These are phyloP conservation scores for Crithidia brevicula DNA, from an alignment of 208 protist species.

Conservation along the genomic window DNA sequence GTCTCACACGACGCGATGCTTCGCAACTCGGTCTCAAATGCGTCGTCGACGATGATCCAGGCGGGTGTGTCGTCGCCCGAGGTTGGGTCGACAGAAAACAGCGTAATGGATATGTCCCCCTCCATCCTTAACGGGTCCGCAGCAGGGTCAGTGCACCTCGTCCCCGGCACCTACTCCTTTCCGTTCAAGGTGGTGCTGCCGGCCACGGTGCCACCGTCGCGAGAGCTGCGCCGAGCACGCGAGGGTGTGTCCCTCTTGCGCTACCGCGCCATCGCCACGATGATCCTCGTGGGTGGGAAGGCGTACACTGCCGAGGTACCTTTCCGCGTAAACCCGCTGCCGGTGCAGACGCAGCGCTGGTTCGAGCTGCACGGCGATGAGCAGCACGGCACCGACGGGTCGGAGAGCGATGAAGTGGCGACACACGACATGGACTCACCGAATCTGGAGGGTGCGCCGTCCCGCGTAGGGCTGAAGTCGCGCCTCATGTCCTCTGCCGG, in stretches of 20 bases:
- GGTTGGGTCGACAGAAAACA: not conserved
- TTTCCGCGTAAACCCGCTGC: constrained; percentile 48
- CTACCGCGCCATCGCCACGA: constrained; percentile 47
- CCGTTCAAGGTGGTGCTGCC: constrained; percentile 66
- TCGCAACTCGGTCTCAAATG: constrained; percentile 1
- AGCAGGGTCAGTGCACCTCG: constrained; percentile 23
- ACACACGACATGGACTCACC: not conserved
- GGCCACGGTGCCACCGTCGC: constrained; percentile 50
- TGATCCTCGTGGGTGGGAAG: constrained; percentile 39
- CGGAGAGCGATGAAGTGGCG: not conserved
- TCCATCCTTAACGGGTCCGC: constrained; percentile 7
- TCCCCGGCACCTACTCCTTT: constrained; percentile 70
- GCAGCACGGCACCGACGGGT: constrained; percentile 12
- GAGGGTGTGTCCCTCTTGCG: constrained; percentile 37
- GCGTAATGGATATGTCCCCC: not conserved
- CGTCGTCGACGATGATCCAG: not conserved
- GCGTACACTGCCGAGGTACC: constrained; percentile 22
- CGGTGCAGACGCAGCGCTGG: constrained; percentile 66
- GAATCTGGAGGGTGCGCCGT: not conserved
- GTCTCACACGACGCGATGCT: constrained; percentile 9
- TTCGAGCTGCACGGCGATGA: constrained; percentile 47
- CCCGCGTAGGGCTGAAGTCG: constrained; percentile 4
- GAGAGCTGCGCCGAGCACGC: constrained; percentile 22
- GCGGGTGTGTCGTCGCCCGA: not conserved
- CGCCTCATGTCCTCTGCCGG: constrained; percentile 18